Conservation (phyloP, 2,329 filamentous ascomycete species). For the Calonectria hongkongensis region DNA sequence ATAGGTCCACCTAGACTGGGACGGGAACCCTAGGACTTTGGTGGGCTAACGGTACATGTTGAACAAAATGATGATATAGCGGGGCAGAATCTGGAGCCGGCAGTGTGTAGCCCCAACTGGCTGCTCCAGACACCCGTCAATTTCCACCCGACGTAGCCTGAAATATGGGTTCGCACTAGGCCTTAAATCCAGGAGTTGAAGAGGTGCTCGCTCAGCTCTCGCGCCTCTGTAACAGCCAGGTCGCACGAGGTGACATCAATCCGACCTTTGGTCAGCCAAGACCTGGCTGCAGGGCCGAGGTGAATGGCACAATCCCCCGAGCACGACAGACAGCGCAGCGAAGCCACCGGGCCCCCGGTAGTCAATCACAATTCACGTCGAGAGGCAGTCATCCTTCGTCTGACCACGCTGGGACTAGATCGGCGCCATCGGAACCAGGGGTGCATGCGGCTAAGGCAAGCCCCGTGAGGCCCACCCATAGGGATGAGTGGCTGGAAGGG, state of each 20-base stretch:
- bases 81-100: constrained; percentile 19
- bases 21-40: constrained; percentile 4
- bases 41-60: constrained; percentile 2
- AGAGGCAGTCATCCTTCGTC: not conserved
- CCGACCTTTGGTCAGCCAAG: constrained; percentile 7
- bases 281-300: constrained; percentile 1
- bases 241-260: constrained; percentile 5
- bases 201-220: not conserved
- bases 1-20: constrained; percentile 17
- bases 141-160: constrained; percentile 17
- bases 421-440: constrained; percentile 17
- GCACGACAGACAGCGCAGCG: not conserved
- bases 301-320: constrained; percentile 8
- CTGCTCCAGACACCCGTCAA: constrained; percentile 6
- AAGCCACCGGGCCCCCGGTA: not conserved
- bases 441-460: constrained; percentile 23
- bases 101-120: not conserved
- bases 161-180: not conserved
- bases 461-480: constrained; percentile 20
- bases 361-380: constrained; percentile 2
- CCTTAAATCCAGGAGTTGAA: not conserved
- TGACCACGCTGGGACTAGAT: constrained; percentile 14
- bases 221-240: not conserved
- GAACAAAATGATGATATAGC: not conserved
- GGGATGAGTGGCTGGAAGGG: constrained; percentile 12